Evolutionary conservation across 1,139 yeast genomes (phyloP).

Genomic region (Protomyces lactucae-debilis): DNA sequence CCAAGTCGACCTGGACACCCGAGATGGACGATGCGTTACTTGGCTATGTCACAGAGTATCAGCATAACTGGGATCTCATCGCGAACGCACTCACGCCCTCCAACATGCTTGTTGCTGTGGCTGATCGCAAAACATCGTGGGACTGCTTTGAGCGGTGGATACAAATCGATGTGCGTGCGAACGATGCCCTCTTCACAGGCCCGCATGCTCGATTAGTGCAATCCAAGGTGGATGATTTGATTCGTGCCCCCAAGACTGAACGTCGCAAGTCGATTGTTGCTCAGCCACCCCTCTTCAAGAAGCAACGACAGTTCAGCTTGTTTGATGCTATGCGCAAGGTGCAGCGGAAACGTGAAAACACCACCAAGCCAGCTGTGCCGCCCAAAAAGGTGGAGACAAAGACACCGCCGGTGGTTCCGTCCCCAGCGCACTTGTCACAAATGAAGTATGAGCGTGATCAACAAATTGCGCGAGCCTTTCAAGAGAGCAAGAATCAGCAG

Average conservation of each 20-base stretch:
- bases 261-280: slow-evolving; percentile 50
- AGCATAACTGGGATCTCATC: slow-evolving; percentile 89
- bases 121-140: slow-evolving; percentile 96
- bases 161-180: slow-evolving; percentile 67
- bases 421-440: slow-evolving; percentile 77
- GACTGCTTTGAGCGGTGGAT: slow-evolving; percentile 95
- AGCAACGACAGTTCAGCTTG: slow-evolving; percentile 93
- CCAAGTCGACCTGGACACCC: slow-evolving; percentile 94
- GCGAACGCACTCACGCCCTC: slow-evolving; percentile 67
- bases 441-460: slow-evolving; percentile 81
- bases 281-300: slow-evolving; percentile 37
- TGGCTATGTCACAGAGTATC: slow-evolving; percentile 75
- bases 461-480: slow-evolving; percentile 68
- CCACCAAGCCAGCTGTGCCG: slow-evolving; percentile 26
- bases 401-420: slow-evolving; percentile 45
- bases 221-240: slow-evolving; percentile 73
- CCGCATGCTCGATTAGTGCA: slow-evolving; percentile 78
- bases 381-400: slow-evolving; percentile 11
- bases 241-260: slow-evolving; percentile 46
- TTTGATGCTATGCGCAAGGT: slow-evolving; percentile 90
- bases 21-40: slow-evolving; percentile 81
- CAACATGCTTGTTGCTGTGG: slow-evolving; percentile 69
- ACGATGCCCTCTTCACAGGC: slow-evolving; percentile 56
- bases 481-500: slow-evolving; percentile 47
- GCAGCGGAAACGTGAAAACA: slow-evolving; percentile 66